A percentile compares a stretch with the other conserved stretches of the same genome.
Conservation (phyloP, 2,329 filamentous ascomycete genomes). For the Fusarium avenaceum region DNA sequence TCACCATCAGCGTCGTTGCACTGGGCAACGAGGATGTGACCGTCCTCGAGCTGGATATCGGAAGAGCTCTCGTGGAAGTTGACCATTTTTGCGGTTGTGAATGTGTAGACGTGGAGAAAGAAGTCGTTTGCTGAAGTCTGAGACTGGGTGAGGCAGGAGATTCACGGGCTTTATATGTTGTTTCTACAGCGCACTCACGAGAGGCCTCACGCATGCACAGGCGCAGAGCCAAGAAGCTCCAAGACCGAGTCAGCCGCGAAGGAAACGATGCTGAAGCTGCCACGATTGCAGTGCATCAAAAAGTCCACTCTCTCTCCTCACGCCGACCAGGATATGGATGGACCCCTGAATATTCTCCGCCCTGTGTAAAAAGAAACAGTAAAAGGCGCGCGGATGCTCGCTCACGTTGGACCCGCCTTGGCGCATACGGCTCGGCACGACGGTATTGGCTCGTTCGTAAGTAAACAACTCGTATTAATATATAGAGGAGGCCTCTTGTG, state of each 20-base stretch:
- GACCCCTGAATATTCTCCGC: constrained; percentile 11
- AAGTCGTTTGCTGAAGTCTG: not conserved
- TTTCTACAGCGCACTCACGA: constrained; percentile 1
- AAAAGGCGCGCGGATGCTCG: constrained; percentile 7
- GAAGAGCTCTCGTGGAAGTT: constrained; percentile 64
- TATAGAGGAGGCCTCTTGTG: not conserved
- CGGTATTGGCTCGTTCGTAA: constrained; percentile 6
- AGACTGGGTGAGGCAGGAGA: not conserved
- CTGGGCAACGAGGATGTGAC: constrained; percentile 61
- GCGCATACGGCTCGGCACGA: constrained; percentile 26
- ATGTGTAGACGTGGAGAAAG: not conserved
- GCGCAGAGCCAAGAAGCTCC: constrained; percentile 29
- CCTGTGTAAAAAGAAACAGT: not conserved
- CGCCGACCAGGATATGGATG: not conserved
- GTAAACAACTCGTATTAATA: not conserved
- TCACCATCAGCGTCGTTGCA: constrained; percentile 60
- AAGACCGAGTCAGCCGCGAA: constrained; percentile 40
- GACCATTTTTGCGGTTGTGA: constrained; percentile 32
- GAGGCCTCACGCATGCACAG: constrained; percentile 37
- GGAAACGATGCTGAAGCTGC: constrained; percentile 29
- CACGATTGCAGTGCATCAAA: constrained; percentile 39
- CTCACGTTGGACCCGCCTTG: constrained; percentile 17
- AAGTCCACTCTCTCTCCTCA: constrained; percentile 17
- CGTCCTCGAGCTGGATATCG: constrained; percentile 63
- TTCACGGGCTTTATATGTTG: constrained; percentile 19